Conservation (phyloP, 2,329 filamentous ascomycete species). For the Zymoseptoria pseudotritici region DNA sequence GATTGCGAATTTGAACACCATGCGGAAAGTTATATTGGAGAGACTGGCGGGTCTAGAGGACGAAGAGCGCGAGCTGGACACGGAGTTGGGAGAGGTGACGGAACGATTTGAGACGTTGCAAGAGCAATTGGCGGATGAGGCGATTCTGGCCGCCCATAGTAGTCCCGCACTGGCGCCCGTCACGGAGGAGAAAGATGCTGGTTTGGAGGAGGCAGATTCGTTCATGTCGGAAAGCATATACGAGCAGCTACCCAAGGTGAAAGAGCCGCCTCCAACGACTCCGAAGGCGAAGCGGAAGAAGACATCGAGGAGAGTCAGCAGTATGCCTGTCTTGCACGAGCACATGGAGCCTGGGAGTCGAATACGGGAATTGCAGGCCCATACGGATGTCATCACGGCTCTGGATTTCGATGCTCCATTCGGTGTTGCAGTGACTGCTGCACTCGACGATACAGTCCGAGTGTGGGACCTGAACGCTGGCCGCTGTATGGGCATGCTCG, state of each 20-base stretch:
- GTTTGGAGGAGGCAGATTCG: constrained; percentile 40
- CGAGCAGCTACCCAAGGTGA: constrained; percentile 66
- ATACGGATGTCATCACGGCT: constrained; percentile 79
- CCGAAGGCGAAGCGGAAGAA: constrained; percentile 47
- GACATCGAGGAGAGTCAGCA: constrained; percentile 60
- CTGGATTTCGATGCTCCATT: constrained; percentile 97
- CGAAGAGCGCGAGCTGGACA: constrained; percentile 83
- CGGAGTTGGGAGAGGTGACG: constrained; percentile 61
- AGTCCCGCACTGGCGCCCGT: constrained; percentile 37
- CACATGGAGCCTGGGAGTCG: constrained; percentile 83
- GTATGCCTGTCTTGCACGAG: constrained; percentile 92
- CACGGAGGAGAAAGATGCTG: constrained; percentile 28
- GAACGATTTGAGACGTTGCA: constrained; percentile 57
- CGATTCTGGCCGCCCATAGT: constrained; percentile 37
- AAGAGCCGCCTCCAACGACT: constrained; percentile 30
- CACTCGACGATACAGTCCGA: constrained; percentile 84
- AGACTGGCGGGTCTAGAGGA: constrained; percentile 78
- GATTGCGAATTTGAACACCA: constrained; percentile 83
- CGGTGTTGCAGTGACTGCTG: constrained; percentile 85
- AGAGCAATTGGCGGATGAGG: constrained; percentile 49
- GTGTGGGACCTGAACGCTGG: constrained; percentile 97
- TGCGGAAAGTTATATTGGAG: constrained; percentile 87
- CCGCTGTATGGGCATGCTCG: constrained; percentile 80
- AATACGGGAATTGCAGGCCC: constrained; percentile 82
- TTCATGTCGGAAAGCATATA: constrained; percentile 99